These are phyloP conservation scores for Chalaropsis thielavioides DNA, from an alignment of 2,329 filamentous ascomycete species.

Conservation along the genomic window DNA sequence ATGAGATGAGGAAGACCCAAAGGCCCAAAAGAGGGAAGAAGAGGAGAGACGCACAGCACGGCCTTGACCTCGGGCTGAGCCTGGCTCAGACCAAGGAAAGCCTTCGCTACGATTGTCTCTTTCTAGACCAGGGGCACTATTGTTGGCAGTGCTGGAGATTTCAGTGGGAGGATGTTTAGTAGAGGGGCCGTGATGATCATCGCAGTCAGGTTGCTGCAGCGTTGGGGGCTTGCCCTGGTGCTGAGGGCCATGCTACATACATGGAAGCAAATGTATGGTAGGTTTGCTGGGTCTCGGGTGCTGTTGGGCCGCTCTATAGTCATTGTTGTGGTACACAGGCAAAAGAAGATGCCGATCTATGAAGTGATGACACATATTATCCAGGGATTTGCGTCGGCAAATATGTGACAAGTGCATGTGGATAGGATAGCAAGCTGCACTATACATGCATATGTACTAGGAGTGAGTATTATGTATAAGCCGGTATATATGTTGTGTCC, in stretches of 20 bases:
- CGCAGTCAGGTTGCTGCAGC: neutral
- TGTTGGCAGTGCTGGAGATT: neutral
- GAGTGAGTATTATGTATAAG: neutral
- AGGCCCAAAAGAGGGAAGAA: neutral
- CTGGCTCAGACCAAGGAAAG: neutral
- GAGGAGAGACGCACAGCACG: neutral
- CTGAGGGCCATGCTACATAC: too few relatives aligned
- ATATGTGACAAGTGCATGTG: conserved; percentile 1
- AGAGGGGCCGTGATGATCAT: neutral
- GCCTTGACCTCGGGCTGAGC: neutral
- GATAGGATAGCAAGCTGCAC: neutral
- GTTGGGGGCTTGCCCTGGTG: neutral
- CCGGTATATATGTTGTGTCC: neutral
- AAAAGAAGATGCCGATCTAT: neutral
- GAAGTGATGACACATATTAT: conserved; percentile 1
- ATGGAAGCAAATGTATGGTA: too few relatives aligned
- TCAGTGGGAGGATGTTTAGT: neutral
- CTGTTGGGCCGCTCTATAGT: neutral
- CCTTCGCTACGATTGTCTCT: neutral
- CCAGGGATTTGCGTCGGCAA: neutral
- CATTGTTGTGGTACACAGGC: neutral
- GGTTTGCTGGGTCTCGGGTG: neutral
- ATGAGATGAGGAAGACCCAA: neutral
- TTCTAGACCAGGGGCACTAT: neutral
- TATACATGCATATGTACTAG: neutral